phyloP scores from a whole-genome alignment of 2,329 filamentous ascomycete species.

The Pseudocercospora fuligena region DNA sequence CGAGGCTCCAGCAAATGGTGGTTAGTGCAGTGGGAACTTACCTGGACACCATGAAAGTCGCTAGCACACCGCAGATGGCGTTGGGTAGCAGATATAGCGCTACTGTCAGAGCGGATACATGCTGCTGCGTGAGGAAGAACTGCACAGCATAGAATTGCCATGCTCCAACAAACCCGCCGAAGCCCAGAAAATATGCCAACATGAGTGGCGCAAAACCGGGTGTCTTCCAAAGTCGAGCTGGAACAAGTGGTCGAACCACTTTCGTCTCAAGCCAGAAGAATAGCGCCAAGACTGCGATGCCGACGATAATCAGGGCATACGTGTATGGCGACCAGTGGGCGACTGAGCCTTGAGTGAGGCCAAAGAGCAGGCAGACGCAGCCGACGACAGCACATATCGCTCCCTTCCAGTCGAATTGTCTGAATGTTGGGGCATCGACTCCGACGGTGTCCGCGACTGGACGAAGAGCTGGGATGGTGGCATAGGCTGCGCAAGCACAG shows the following conservation, averaged over 20 bases:
- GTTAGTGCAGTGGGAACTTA: neutral
- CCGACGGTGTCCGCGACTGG: conserved; percentile 38
- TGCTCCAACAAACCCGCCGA: conserved; percentile 39
- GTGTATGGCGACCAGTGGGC: conserved; percentile 45
- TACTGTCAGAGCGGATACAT: conserved; percentile 46
- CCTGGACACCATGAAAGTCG: conserved; percentile 53
- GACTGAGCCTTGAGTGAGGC: conserved; percentile 43
- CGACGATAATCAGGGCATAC: conserved; percentile 42
- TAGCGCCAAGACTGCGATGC: conserved; percentile 38
- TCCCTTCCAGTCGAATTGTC: conserved; percentile 41
- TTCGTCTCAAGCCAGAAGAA: conserved; percentile 41
- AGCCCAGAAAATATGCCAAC: conserved; percentile 51
- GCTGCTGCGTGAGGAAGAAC: conserved; percentile 47
- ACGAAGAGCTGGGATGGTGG: conserved; percentile 47
- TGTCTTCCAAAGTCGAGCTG: conserved; percentile 49
- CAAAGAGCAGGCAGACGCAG: conserved; percentile 44
- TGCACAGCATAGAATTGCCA: conserved; percentile 47
- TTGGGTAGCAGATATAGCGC: conserved; percentile 54
- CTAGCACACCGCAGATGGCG: conserved; percentile 50
- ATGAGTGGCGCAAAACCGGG: conserved; percentile 51
- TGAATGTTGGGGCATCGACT: conserved; percentile 28
- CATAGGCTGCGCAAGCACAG: conserved; percentile 45
- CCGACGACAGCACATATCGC: conserved; percentile 37
- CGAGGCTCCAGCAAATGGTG: neutral
- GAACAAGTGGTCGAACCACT: conserved; percentile 41